These are phyloP conservation scores for Kuraishia molischiana DNA, from an alignment of 805 yeast genomes.

Conservation along the genomic window DNA sequence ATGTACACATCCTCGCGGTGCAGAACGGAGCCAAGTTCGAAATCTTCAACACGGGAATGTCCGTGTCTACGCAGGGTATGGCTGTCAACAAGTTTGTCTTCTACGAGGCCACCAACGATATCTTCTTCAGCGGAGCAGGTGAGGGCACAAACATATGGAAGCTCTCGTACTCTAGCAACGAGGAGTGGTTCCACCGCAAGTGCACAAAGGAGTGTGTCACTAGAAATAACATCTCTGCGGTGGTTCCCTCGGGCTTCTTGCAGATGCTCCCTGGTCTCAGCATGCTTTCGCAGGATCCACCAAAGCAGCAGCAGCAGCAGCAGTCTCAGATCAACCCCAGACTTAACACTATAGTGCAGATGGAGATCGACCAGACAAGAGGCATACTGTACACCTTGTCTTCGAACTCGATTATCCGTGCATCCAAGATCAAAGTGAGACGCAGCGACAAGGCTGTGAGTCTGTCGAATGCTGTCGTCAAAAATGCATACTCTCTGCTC, in stretches of 20 bases:
- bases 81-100: conserved; percentile 54
- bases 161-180: conserved; percentile 69
- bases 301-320: conserved; percentile 3
- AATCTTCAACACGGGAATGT: conserved; percentile 74
- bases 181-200: conserved; percentile 79
- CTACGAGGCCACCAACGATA: conserved; percentile 59
- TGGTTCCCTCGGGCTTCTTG: conserved; percentile 28
- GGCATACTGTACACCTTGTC: conserved; percentile 74
- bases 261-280: conserved; percentile 19
- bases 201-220: conserved; percentile 81
- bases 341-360: conserved; percentile 52
- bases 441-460: conserved; percentile 26
- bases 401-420: conserved; percentile 70
- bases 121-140: conserved; percentile 75
- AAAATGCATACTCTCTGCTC: conserved; percentile 35
- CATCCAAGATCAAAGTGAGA: conserved; percentile 49
- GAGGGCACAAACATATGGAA: conserved; percentile 84
- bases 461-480: conserved; percentile 19
- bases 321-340: conserved; percentile 7
- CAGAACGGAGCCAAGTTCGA: conserved; percentile 48
- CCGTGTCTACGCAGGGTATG: conserved; percentile 72
- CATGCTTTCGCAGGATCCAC: conserved; percentile 10
- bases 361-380: conserved; percentile 71
- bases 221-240: conserved; percentile 44
- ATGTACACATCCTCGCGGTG: conserved; percentile 69